Evolutionary conservation across 2,329 filamentous ascomycete genomes (phyloP), one percentile per base, ranked within the genome.

Genomic region (Lecanicillium sp.): DNA sequence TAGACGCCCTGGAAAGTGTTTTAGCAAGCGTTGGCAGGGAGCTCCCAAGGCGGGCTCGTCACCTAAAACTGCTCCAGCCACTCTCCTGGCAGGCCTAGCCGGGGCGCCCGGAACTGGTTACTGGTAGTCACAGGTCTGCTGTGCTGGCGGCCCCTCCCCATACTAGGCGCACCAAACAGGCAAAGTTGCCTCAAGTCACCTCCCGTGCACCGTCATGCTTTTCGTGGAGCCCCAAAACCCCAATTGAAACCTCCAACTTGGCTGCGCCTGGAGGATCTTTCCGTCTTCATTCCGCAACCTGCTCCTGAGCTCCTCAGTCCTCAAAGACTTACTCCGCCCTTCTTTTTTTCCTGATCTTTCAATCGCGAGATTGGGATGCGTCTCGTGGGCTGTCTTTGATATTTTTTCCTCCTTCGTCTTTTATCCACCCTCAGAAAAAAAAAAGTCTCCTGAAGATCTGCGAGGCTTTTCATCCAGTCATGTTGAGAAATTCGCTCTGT

Each of bases 401-500:
- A 52, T 50, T 54, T 29, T 46, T 14, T 47, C 11, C 42, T 32
- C 32, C 30, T 21, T 38, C 38, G 35, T 38, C 27, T 38, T 44
- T 50, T 40, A 39, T 38, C 44, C 44, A 20, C 32, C 19, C 23
- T 29, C 29, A 24, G 15, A 9, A 43, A 30, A 51, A 50, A 27
- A 41, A 33, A 41, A 47, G 35, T 41, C 49, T 41, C 42, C 48
- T 48, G 41, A 52, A 54, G 46, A 42, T 44, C 38, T 40, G 47
- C 36, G 44, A 54, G 52, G 46, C 48, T 50, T 49, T 40, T 52
- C 62, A 62, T 61, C 63, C 66, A 71, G 77, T 68, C 72, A 89
- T 89, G 85, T 77, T 88, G 77, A 82, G 83, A 72, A 79, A 77
- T 66, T 79, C 82, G 57, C 68, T 87, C 58, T 75, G 76, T 60